Evolutionary conservation across 768 basidiomycete genomes (phyloP).

Genomic region (Hygrocybe punicea): DNA sequence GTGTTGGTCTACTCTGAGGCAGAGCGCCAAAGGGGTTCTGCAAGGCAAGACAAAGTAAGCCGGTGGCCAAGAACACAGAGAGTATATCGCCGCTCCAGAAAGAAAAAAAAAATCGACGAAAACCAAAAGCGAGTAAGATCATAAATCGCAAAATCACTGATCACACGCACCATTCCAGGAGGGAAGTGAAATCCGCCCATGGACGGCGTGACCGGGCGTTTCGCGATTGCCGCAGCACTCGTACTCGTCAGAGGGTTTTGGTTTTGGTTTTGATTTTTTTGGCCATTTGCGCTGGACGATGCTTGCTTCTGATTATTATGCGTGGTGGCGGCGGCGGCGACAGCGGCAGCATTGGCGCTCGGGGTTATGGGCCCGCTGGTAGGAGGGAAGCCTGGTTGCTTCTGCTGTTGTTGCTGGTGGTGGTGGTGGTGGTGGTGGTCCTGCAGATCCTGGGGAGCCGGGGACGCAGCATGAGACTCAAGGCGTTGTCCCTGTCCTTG

Average conservation of each 20-base stretch:
- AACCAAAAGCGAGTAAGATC: not conserved
- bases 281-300: not conserved
- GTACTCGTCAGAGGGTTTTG: constrained; percentile 3
- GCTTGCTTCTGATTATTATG: constrained; percentile 3
- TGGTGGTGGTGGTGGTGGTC: not conserved
- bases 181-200: constrained; percentile 52
- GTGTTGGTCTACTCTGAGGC: not conserved
- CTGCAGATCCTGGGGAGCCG: not conserved
- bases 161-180: constrained; percentile 40
- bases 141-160: not conserved
- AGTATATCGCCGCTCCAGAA: constrained; percentile 16
- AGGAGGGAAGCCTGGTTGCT: not conserved
- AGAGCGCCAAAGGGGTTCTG: not conserved
- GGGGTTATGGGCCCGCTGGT: not conserved
- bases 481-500: no score
- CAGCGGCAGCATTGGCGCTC: not conserved
- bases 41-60: not conserved
- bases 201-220: constrained; percentile 34
- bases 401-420: not conserved
- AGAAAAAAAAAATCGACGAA: not conserved
- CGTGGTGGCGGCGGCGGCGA: not conserved
- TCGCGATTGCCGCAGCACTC: constrained; percentile 3
- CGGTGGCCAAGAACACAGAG: constrained; percentile 6
- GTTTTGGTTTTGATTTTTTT: constrained; percentile 21
- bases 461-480: no score